A percentile compares a stretch with the other conserved stretches of the same genome.
phyloP scores from a whole-genome alignment of 1,284 basidiomycete genomes.

The Amylostereum chailletii region DNA sequence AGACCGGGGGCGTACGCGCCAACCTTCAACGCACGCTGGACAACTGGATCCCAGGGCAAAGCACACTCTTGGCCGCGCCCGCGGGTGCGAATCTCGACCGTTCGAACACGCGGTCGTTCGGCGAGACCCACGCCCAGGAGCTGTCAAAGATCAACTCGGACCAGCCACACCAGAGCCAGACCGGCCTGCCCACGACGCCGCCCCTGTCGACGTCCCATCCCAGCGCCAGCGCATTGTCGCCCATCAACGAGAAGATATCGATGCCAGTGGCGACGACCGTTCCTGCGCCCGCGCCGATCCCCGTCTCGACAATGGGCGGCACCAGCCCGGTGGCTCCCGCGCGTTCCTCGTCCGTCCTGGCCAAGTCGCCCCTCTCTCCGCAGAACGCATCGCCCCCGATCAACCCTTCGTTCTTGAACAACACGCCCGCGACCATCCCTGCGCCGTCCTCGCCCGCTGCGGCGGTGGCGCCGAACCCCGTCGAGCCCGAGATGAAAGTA shows the following conservation, averaged over 20 bases:
- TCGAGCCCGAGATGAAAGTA: slow-evolving; percentile 21
- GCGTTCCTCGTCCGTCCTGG: background rate
- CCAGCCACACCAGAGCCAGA: slow-evolving; percentile 27
- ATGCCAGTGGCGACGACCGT: background rate
- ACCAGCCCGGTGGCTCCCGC: background rate
- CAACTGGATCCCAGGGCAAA: slow-evolving; percentile 60
- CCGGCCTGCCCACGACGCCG: slow-evolving; percentile 17
- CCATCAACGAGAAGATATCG: background rate
- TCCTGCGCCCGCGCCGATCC: slow-evolving; percentile 4
- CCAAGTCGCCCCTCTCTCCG: slow-evolving; percentile 14
- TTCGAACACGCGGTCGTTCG: slow-evolving; percentile 71
- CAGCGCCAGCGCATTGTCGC: slow-evolving; percentile 1
- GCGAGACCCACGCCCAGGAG: slow-evolving; percentile 70
- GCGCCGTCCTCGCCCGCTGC: slow-evolving; percentile 17
- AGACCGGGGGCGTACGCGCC: slow-evolving; percentile 60
- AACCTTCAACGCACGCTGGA: slow-evolving; percentile 71
- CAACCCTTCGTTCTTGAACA: slow-evolving; percentile 45
- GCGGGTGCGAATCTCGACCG: slow-evolving; percentile 46
- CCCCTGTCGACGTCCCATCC: slow-evolving; percentile 8
- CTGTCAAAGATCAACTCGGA: slow-evolving; percentile 44
- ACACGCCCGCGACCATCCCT: slow-evolving; percentile 45
- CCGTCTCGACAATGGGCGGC: background rate
- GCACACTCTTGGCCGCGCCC: slow-evolving; percentile 33
- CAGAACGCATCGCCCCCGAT: slow-evolving; percentile 31
- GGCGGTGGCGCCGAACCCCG: slow-evolving; percentile 19